Conservation (phyloP, 257 asterid species). For the Fraxinus anomala region DNA sequence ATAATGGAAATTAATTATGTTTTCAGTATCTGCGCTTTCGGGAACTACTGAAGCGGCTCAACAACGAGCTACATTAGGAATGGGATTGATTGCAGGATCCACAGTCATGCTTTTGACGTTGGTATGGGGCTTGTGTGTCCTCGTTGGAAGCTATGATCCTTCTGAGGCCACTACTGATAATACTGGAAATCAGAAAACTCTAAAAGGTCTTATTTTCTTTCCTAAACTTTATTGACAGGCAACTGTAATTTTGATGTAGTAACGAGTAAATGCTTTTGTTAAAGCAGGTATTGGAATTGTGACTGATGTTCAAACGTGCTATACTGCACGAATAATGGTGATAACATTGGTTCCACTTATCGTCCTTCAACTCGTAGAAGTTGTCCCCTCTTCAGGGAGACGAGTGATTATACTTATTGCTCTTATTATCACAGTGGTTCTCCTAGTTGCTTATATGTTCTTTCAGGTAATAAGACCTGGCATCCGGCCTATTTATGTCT, state of each 20-base stretch:
- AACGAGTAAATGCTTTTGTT: background rate
- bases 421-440: slow-evolving; percentile 35
- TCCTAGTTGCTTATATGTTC: slow-evolving; percentile 40
- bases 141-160: slow-evolving; percentile 59
- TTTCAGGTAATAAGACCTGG: slow-evolving; percentile 42
- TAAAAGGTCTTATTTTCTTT: slow-evolving; percentile 24
- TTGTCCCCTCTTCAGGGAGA: slow-evolving; percentile 31
- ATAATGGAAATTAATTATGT: background rate
- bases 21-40: slow-evolving; percentile 47
- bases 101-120: slow-evolving; percentile 61
- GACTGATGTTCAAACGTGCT: slow-evolving; percentile 60
- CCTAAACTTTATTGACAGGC: background rate
- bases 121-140: slow-evolving; percentile 57
- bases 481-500: background rate
- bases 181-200: slow-evolving; percentile 24
- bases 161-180: slow-evolving; percentile 29
- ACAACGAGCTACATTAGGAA: slow-evolving; percentile 49
- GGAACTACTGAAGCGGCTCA: slow-evolving; percentile 56
- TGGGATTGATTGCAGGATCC: slow-evolving; percentile 72
- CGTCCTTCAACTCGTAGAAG: slow-evolving; percentile 37
- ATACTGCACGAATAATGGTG: slow-evolving; percentile 58
- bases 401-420: slow-evolving; percentile 41
- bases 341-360: slow-evolving; percentile 48
- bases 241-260: background rate
- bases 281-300: slow-evolving; percentile 46